Base-by-base conservation (phyloP, 345 rosid species). In the Physaria fendleri region DNA sequence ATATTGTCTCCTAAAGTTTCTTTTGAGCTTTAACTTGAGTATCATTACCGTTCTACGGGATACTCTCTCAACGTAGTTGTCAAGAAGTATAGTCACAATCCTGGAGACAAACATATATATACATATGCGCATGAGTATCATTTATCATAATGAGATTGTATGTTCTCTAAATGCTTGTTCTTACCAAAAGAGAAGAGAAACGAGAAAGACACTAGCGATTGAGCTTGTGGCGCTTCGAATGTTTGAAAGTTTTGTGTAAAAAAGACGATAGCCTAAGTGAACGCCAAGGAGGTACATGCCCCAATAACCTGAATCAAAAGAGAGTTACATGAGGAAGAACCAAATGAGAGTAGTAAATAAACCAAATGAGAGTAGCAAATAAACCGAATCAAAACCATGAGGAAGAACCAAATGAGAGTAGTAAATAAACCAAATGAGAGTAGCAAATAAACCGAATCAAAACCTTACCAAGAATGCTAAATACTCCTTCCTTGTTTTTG, bases 401-500 rank as follows among this genome's bases (percentile, higher is more conserved):
- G n/a, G 16, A 40, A 48, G 55, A 63, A 38, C 82, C 71, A 68
- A 84, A 93, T 95, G 45, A 84, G 74, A 55, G 82, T 73, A 77
- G 95, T 83, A 69, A 63, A 93, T 49, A 93, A n/a, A n/a, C n/a
- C n/a, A 15, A 9, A 29, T 17, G 56, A 21, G 32, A 41, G 10
- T 18, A 35, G 30, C 9, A 30, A 20, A 35, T 8, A 15, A 35
- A 62, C 20, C 37, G 45, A 56, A 35, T 62, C 22, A 40, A 48
- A 62, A 63, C 42, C 82, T 73, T 70, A 84, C 95, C 97, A 49
- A 84, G 74, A 55, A 83, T 73, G 78, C 97, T 83, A 69, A 63
- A 93, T 49, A 93, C 55, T 44, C 99, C 97, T 72, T 92, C 95
- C 76, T 85, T 93, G 71, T 87, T 93, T 78, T 81, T 73, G 85